Evolutionary conservation across 352 stramenopile species (phyloP).

Genomic region (Phytophthora tentaculata): DNA sequence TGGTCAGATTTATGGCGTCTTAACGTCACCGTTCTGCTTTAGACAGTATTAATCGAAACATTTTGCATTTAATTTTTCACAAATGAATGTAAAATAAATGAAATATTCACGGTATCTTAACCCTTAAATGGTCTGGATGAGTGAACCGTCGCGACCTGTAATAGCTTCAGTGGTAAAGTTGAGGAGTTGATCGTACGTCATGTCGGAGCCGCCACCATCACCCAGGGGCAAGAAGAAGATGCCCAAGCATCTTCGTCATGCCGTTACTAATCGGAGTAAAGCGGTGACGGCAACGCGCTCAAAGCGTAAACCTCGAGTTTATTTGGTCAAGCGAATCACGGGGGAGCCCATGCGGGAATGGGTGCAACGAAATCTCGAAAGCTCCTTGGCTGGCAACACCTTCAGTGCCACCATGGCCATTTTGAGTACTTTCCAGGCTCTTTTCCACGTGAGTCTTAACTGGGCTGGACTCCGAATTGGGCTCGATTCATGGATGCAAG

Average conservation of each 20-base stretch:
- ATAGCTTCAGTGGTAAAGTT: conserved; percentile 15
- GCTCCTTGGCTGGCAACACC: conserved; percentile 54
- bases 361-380: conserved; percentile 79
- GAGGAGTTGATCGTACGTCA: conserved; percentile 11
- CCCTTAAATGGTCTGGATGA: neutral
- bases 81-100: too few relatives aligned
- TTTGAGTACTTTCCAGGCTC: conserved; percentile 68
- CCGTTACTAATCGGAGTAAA: conserved; percentile 35
- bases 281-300: conserved; percentile 7
- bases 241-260: conserved; percentile 48
- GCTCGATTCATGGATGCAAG: conserved; percentile 49
- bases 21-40: conserved; percentile 34
- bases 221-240: conserved; percentile 30
- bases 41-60: neutral
- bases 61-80: neutral
- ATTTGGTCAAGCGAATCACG: conserved; percentile 41
- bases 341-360: conserved; percentile 67
- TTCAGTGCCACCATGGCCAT: conserved; percentile 52
- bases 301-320: conserved; percentile 40
- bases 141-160: conserved; percentile 16
- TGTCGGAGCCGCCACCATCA: conserved; percentile 18
- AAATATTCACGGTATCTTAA: neutral
- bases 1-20: conserved; percentile 35
- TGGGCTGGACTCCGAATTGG: conserved; percentile 50
- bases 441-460: conserved; percentile 71